Base-by-base conservation (phyloP, 1,139 yeast species). In the Sugiyamaella neomexicana region DNA sequence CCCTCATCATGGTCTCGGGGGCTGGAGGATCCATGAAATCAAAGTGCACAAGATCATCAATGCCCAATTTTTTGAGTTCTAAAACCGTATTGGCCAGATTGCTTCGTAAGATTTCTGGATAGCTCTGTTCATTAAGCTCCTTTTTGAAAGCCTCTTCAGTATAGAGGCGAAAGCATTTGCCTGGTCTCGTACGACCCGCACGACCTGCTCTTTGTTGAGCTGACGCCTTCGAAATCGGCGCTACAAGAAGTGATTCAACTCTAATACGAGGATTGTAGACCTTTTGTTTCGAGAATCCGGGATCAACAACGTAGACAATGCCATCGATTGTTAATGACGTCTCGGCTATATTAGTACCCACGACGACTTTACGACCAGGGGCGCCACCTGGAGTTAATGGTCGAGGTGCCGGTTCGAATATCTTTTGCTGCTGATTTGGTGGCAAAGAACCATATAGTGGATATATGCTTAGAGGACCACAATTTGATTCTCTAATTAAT, bases 1-100 rank as follows among this genome's bases (percentile, higher is more conserved):
- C 98, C 70, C 98, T 81, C 98, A 93, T 91, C 99, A 93, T 93
- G 7, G 99, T 93, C 72, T 93, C 99, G 4, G 98, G 98, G 1
- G 99, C 98, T n/a, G 99, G 99, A 7, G 99, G 98, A 68, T 93
- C 99, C 97, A 93, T 93, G 67, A 93, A 93, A 71, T 93, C 99
- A 68, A 93, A 93, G 72, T 93, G 98, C 32, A 93, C 99, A 68
- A 93, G 80, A 72, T 93, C 99, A 68, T 93, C 97, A 62, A 93
- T 81, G 17, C 98, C 98, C 58, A 93, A 79, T 72, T 93, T 93
- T 71, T 93, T 93, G 71, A 93, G 78, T 70, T 93, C 96, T 58
- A 93, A 75, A 29, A 93, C 98, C 0, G 98, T 93, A 41, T 91
- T 86, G 16, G 97, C 86, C 66, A 93, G 79, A 72, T 93, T 93